Percentiles rank a stretch among this genome's conserved stretches.
Conservation (phyloP, 208 protist genomes). For the Phytomonas sp. region DNA sequence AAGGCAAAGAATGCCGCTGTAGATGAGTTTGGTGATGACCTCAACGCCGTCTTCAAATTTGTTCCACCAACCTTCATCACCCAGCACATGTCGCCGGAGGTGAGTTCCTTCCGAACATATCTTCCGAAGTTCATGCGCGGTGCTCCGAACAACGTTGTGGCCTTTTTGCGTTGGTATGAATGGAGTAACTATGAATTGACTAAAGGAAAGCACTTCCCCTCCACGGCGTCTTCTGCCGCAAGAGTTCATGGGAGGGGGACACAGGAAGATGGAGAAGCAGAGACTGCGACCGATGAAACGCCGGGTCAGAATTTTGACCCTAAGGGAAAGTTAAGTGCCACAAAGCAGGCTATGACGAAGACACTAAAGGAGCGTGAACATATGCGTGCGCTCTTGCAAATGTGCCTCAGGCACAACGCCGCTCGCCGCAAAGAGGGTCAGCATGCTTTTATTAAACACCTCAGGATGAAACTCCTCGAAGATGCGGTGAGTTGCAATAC, state of each 20-base stretch:
- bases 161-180: slow-evolving; percentile 77
- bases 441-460: slow-evolving; percentile 77
- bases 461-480: slow-evolving; percentile 49
- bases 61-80: slow-evolving; percentile 65
- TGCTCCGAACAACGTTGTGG: slow-evolving; percentile 33
- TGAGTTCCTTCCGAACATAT: slow-evolving; percentile 59
- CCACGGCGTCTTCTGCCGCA: slow-evolving; percentile 2
- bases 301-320: not conserved
- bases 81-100: slow-evolving; percentile 69
- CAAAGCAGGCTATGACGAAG: slow-evolving; percentile 53
- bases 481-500: slow-evolving; percentile 58
- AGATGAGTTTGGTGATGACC: slow-evolving; percentile 37
- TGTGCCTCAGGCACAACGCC: slow-evolving; percentile 80
- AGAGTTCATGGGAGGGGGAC: slow-evolving; percentile 5
- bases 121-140: slow-evolving; percentile 63
- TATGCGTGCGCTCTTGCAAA: slow-evolving; percentile 71
- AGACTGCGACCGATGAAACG: not conserved
- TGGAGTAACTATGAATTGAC: slow-evolving; percentile 67
- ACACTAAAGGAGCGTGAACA: slow-evolving; percentile 70
- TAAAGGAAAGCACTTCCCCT: slow-evolving; percentile 14
- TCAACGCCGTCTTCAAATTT: slow-evolving; percentile 63
- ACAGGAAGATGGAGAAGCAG: slow-evolving; percentile 7
- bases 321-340: slow-evolving; percentile 28
- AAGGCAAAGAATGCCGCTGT: slow-evolving; percentile 30
- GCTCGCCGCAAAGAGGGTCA: slow-evolving; percentile 65